Conservation (phyloP, 306 rosid species). For the Dicorynia guianensis region DNA sequence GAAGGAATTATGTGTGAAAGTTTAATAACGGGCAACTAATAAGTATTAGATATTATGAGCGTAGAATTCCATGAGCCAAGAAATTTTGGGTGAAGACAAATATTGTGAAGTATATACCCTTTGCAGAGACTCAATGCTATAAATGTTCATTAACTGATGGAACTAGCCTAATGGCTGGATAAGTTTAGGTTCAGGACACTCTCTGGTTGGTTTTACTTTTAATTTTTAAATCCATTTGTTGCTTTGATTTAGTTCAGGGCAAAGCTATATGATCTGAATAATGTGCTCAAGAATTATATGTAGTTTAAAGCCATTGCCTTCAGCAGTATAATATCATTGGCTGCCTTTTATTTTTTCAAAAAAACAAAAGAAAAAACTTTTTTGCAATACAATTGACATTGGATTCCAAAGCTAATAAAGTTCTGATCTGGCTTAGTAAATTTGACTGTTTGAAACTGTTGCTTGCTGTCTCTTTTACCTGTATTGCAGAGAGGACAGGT, state of each 20-base stretch:
- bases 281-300: conserved; percentile 4
- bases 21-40: no score
- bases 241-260: background rate
- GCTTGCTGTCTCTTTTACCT: conserved; percentile 12
- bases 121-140: background rate
- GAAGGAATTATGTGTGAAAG: no score
- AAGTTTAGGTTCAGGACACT: background rate
- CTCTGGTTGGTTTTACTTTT: background rate
- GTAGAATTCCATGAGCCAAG: no score
- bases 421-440: conserved; percentile 14
- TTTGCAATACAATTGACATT: background rate
- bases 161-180: background rate
- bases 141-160: background rate
- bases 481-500: conserved; percentile 46
- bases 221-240: background rate
- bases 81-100: background rate
- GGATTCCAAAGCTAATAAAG: conserved; percentile 6
- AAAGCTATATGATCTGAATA: background rate
- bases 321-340: background rate
- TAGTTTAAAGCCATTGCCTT: background rate
- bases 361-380: no score
- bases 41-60: no score
- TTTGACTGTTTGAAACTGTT: background rate
- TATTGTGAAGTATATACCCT: background rate
- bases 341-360: no score